These are phyloP conservation scores for Ganoderma lingzhi DNA, from an alignment of 1,284 basidiomycete genomes.

Conservation along the genomic window DNA sequence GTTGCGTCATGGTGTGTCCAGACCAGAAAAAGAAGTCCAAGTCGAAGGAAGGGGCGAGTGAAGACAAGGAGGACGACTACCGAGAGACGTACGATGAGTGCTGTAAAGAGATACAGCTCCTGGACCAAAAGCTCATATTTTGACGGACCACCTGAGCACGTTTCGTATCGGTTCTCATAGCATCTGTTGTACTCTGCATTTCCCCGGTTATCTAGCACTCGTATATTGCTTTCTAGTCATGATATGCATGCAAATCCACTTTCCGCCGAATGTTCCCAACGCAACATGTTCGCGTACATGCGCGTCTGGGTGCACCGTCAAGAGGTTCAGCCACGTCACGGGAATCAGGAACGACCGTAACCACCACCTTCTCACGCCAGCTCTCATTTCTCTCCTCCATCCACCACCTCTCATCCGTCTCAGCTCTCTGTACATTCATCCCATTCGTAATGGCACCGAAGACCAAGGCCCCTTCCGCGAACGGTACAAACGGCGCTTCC, in stretches of 20 bases:
- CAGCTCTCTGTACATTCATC: constrained; percentile 7
- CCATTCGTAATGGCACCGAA: constrained; percentile 54
- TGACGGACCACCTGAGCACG: constrained; percentile 40
- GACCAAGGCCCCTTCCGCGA: constrained; percentile 56
- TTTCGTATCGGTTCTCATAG: constrained; percentile 19
- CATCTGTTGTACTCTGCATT: constrained; percentile 30
- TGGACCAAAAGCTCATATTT: constrained; percentile 78
- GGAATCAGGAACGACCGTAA: constrained; percentile 29
- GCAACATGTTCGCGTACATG: not conserved
- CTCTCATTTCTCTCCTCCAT: constrained; percentile 18
- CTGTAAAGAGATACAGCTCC: constrained; percentile 83
- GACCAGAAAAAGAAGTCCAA: constrained; percentile 77
- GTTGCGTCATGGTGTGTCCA: constrained; percentile 94
- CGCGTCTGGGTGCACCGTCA: constrained; percentile 2
- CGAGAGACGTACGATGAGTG: constrained; percentile 87
- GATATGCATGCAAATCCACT: constrained; percentile 11
- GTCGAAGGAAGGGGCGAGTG: constrained; percentile 66
- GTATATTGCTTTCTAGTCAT: constrained; percentile 27
- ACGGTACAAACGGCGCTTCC: constrained; percentile 44
- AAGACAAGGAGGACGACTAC: constrained; percentile 83
- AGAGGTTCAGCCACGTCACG: constrained; percentile 39
- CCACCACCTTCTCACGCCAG: constrained; percentile 34
- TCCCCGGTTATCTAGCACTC: constrained; percentile 18
- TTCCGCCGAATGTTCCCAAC: constrained; percentile 14
- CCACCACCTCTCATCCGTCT: constrained; percentile 31